Conservation (phyloP, 352 stramenopile genomes). For the Pythium phragmitis region DNA sequence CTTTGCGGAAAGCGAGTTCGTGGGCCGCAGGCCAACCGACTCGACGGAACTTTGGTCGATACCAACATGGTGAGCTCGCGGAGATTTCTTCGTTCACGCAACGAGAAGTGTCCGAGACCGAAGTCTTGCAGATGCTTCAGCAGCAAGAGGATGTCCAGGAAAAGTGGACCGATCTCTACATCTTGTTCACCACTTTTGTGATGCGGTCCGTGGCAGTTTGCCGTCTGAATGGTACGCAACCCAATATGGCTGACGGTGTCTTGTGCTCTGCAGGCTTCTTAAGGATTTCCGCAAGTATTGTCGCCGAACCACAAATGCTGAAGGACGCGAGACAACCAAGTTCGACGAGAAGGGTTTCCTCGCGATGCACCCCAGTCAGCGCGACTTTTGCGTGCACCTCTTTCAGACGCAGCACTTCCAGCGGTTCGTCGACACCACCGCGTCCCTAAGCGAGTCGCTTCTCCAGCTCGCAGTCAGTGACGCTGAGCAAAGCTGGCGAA, state of each 20-base stretch:
- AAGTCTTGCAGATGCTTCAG: constrained; percentile 29
- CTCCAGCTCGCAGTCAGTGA: constrained; percentile 29
- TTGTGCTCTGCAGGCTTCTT: constrained; percentile 38
- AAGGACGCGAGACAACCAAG: constrained; percentile 17
- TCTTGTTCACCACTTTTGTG: constrained; percentile 50
- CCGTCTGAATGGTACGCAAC: neutral
- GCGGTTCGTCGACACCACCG: constrained; percentile 54
- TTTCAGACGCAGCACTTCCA: constrained; percentile 81
- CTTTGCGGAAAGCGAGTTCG: constrained; percentile 43
- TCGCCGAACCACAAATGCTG: constrained; percentile 17
- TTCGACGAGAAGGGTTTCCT: constrained; percentile 68
- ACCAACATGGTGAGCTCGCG: constrained; percentile 24
- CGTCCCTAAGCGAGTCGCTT: constrained; percentile 18
- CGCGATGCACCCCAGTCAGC: constrained; percentile 48
- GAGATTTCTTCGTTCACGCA: constrained; percentile 26
- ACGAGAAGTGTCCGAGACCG: constrained; percentile 26
- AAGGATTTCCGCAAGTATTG: constrained; percentile 67
- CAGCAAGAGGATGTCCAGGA: constrained; percentile 52
- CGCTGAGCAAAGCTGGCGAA: constrained; percentile 44
- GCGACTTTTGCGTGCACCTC: constrained; percentile 63
- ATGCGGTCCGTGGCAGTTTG: constrained; percentile 33
- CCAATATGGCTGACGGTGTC: constrained; percentile 3
- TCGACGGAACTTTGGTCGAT: constrained; percentile 26
- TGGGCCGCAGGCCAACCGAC: constrained; percentile 44
- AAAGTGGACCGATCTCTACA: constrained; percentile 59